A percentile compares a stretch with the other conserved stretches of the same genome.
Conservation (phyloP, 805 yeast genomes). For the Candida multigemmis region DNA sequence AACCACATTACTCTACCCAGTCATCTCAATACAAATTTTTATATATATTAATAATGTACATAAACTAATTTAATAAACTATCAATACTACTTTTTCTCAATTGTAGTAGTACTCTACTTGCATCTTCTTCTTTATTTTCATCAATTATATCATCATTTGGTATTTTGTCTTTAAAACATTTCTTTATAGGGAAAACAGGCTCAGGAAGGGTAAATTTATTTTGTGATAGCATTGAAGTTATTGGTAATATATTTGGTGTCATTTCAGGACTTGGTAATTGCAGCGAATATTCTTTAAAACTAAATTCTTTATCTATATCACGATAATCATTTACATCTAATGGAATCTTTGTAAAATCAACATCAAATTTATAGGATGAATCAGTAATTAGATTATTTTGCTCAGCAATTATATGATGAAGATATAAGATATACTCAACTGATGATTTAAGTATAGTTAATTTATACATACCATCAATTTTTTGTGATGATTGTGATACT, state of each 20-base stretch:
- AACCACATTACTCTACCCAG: no score
- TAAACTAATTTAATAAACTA: slow-evolving; percentile 23
- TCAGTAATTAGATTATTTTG: slow-evolving; percentile 36
- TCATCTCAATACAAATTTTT: no score
- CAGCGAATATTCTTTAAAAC: slow-evolving; percentile 27
- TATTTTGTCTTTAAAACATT: slow-evolving; percentile 17
- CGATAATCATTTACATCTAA: slow-evolving; percentile 52
- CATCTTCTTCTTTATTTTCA: slow-evolving; percentile 15
- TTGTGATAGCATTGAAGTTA: slow-evolving; percentile 4
- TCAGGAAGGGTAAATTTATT: slow-evolving; percentile 26
- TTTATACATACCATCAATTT: slow-evolving; percentile 65
- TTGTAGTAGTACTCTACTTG: slow-evolving; percentile 28
- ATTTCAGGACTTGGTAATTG: slow-evolving; percentile 8
- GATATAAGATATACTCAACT: slow-evolving; percentile 67
- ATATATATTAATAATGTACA: no score
- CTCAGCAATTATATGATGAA: slow-evolving; percentile 49
- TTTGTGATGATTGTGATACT: slow-evolving; percentile 8
- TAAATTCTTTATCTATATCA: slow-evolving; percentile 47
- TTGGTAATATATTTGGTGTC: slow-evolving; percentile 8
- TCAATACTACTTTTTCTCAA: slow-evolving; percentile 34
- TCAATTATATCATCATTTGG: slow-evolving; percentile 16
- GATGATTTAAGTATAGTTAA: slow-evolving; percentile 75
- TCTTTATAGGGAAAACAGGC: slow-evolving; percentile 28
- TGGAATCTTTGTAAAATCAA: slow-evolving; percentile 44
- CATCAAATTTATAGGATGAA: slow-evolving; percentile 23